A percentile compares a stretch with the other conserved stretches of the same genome.
These are phyloP conservation scores for Balakata baccata DNA, from an alignment of 345 rosid genomes.

Conservation along the genomic window DNA sequence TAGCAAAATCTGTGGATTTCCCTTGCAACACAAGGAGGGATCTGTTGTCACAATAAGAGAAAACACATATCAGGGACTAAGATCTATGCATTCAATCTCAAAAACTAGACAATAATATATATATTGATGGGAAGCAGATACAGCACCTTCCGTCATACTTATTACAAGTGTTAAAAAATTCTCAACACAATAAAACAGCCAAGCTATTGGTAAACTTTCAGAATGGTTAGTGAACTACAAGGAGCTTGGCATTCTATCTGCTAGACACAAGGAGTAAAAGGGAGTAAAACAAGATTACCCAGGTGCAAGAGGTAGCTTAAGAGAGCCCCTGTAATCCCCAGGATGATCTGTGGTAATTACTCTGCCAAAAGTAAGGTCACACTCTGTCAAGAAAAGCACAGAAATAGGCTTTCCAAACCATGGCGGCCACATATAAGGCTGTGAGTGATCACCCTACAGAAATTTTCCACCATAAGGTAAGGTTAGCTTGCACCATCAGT, in stretches of 20 bases:
- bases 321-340: slow-evolving; percentile 80
- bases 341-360: slow-evolving; percentile 52
- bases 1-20: slow-evolving; percentile 68
- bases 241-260: not conserved
- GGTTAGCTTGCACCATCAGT: slow-evolving; percentile 1
- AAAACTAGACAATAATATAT: not conserved
- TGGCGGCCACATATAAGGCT: slow-evolving; percentile 64
- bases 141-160: not conserved
- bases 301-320: slow-evolving; percentile 68
- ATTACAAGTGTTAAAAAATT: not conserved
- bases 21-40: slow-evolving; percentile 74
- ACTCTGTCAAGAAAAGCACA: slow-evolving; percentile 69
- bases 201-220: not conserved
- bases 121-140: not conserved
- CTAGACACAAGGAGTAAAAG: not conserved
- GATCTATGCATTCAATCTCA: not conserved
- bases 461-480: slow-evolving; percentile 9
- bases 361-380: slow-evolving; percentile 79
- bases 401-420: slow-evolving; percentile 82
- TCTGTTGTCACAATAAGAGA: slow-evolving; percentile 34
- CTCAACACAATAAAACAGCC: not conserved
- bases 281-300: slow-evolving; percentile 53
- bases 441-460: slow-evolving; percentile 84
- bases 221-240: not conserved
- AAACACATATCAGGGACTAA: not conserved